Evolutionary conservation across 2,329 filamentous ascomycete species (phyloP).

Genomic region (Metarhizium album): DNA sequence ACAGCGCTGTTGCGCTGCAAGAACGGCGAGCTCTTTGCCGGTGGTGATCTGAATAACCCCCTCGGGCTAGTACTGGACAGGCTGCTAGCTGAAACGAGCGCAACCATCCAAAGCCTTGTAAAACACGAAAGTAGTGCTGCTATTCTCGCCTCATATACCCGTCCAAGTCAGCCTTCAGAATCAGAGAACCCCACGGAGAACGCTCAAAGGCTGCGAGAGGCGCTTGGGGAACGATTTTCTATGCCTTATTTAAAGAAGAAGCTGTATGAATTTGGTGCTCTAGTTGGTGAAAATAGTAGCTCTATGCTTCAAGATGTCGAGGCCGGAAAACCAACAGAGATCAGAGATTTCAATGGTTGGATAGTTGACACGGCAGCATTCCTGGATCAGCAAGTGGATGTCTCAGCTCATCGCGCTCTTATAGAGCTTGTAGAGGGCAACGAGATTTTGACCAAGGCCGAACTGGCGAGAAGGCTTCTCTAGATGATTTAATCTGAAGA

Average conservation of each 20-base stretch:
- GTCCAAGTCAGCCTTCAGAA: not conserved
- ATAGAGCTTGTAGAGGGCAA: constrained; percentile 31
- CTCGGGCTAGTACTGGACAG: constrained; percentile 52
- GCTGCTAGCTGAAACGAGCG: constrained; percentile 63
- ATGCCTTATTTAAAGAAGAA: constrained; percentile 28
- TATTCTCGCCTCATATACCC: constrained; percentile 21
- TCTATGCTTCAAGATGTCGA: constrained; percentile 52
- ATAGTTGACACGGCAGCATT: constrained; percentile 35
- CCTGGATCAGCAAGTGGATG: constrained; percentile 22
- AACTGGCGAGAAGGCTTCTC: constrained; percentile 20
- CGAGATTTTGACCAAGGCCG: constrained; percentile 19
- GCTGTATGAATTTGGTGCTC: constrained; percentile 35
- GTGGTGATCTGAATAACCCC: constrained; percentile 20
- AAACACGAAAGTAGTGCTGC: constrained; percentile 39
- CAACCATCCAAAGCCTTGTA: constrained; percentile 60
- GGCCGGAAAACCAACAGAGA: constrained; percentile 41
- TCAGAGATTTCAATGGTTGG: constrained; percentile 51
- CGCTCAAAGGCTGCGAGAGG: not conserved
- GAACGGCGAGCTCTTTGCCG: constrained; percentile 63
- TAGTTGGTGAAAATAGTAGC: constrained; percentile 43
- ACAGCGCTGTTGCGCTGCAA: constrained; percentile 65
- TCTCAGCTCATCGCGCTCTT: constrained; percentile 29
- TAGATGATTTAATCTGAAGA: not conserved
- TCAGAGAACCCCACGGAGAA: not conserved
- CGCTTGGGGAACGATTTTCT: constrained; percentile 27